Evolutionary conservation across 2,329 filamentous ascomycete genomes (phyloP), one percentile per base, ranked within the genome.

Genomic region (Periconia macrospinosa): DNA sequence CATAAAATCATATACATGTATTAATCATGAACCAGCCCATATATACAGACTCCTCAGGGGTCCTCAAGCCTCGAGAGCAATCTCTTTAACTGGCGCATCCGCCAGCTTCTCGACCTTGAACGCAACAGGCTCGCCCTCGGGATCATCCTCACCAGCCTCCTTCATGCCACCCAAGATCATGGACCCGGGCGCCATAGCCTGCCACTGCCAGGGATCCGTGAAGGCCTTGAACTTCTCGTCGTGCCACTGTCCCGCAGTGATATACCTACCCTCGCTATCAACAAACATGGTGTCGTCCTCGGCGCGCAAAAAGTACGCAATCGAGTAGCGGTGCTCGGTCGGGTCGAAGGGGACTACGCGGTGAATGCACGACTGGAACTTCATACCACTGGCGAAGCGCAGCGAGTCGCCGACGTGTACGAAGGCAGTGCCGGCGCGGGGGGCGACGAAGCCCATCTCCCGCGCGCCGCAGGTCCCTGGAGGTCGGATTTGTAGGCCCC

Each of bases 351-450:
- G 82, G 18, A 85, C 80, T 27, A 84, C 82, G 53, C 81, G 75
- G 75, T 84, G 82, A 66, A 85, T 81, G 75, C 81, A 83, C 37
- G 79, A 81, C 69, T 81, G 78, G 71, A 85, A 77, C 53, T 75
- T 80, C 69, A 79, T 78, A 42, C 77, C 79, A 53, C 76, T 79
- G 2, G 80, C 78, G 60, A 84, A 85, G 42, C 82, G 78, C 57
- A 86, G 75, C 23, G 81, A 82, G 74, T 86, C 83, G 54, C 83
- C 83, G 15, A 86, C 79, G 68, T 86, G 81, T 59, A 85, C 75
- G 62, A 86, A 77, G 30, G 82, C 83, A 58, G 74, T 77, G 52
- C 81, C 81, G 0, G 70, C 65, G 61, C 76, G 77, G 47, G 83
- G 82, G 53, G 72, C 78, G 10, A 85, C 80, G 46, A 70, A 70